Conservation (phyloP, 148 eudicot genomes). For the Silene conica region DNA sequence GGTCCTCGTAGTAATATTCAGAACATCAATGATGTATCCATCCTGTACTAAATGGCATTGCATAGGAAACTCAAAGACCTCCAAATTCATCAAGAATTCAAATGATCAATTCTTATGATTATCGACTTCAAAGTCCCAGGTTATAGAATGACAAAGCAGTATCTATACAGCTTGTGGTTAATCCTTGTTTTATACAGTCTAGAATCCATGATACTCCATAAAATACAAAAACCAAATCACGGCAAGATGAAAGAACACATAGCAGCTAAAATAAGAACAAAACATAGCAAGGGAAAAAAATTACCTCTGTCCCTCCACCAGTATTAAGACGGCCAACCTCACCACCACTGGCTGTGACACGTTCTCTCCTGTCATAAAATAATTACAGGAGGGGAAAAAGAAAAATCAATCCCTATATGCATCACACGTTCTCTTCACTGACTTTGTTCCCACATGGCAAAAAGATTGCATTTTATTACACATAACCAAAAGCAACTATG, state of each 20-base stretch:
- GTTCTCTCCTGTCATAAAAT: too few relatives aligned
- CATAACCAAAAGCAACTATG: background rate
- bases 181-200: background rate
- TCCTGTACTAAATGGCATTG: background rate
- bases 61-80: background rate
- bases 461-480: background rate
- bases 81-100: background rate
- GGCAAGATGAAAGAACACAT: background rate
- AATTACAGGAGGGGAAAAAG: too few relatives aligned
- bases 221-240: background rate
- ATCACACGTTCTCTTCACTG: conserved; percentile 69
- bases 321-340: too few relatives aligned
- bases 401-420: too few relatives aligned
- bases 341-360: too few relatives aligned
- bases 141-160: background rate
- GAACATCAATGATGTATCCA: background rate
- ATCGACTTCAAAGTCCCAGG: too few relatives aligned
- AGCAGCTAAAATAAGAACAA: too few relatives aligned
- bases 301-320: conserved; percentile 95
- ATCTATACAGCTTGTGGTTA: too few relatives aligned
- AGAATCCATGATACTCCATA: background rate
- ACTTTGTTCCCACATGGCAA: background rate
- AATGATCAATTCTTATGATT: background rate
- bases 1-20: background rate
- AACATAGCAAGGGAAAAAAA: conserved; percentile 8